Evolutionary conservation across 345 rosid species (phyloP).

Genomic region (Citrus australasica): DNA sequence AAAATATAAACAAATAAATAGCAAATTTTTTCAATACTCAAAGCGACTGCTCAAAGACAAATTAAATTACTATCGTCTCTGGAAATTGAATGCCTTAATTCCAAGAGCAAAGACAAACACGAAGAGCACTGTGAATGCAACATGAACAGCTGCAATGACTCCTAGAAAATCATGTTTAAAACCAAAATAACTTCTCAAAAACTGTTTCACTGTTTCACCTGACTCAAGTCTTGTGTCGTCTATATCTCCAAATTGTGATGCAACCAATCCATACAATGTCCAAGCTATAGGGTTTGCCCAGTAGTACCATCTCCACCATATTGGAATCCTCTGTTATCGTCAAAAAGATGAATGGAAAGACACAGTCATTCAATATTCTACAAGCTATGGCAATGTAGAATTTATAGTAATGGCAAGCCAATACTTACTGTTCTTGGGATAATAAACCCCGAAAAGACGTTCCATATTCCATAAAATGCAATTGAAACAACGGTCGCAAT

Average conservation of each 20-base stretch:
- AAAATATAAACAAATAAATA: no score
- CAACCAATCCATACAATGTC: slow-evolving; percentile 26
- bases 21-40: no score
- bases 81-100: slow-evolving; percentile 26
- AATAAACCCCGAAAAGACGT: slow-evolving; percentile 43
- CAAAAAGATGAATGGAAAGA: not conserved
- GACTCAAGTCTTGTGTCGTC: not conserved
- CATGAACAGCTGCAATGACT: slow-evolving; percentile 21
- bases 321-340: slow-evolving; percentile 22
- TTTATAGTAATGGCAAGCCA: not conserved
- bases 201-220: slow-evolving; percentile 21
- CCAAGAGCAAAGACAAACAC: slow-evolving; percentile 17
- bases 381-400: not conserved
- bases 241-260: slow-evolving; percentile 28
- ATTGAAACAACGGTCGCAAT: slow-evolving; percentile 30
- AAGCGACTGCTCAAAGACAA: not conserved
- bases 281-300: slow-evolving; percentile 12
- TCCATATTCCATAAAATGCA: slow-evolving; percentile 39
- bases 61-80: slow-evolving; percentile 9
- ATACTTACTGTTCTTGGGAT: slow-evolving; percentile 37
- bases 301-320: slow-evolving; percentile 33
- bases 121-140: slow-evolving; percentile 22
- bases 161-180: slow-evolving; percentile 34
- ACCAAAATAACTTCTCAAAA: slow-evolving; percentile 26
- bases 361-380: not conserved